Conservation (phyloP, 768 basidiomycete species). For the Cubamyces sp. region DNA sequence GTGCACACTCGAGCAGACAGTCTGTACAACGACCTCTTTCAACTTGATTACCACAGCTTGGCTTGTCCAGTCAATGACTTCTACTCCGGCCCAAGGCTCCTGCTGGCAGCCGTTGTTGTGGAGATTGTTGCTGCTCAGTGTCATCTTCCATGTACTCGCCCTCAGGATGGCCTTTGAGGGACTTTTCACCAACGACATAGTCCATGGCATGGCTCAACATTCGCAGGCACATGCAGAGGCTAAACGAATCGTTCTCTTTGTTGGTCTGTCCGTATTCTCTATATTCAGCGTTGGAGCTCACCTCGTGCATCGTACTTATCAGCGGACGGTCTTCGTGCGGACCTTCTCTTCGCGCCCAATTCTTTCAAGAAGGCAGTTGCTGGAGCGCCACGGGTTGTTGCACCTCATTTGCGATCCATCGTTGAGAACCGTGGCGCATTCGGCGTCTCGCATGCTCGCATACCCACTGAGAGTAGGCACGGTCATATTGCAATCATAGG, state of each 20-base stretch:
- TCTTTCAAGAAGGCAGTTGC: constrained; percentile 55
- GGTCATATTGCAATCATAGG: constrained; percentile 91
- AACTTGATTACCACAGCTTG: no score
- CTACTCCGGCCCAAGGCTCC: no score
- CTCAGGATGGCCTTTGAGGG: constrained; percentile 81
- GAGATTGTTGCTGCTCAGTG: constrained; percentile 60
- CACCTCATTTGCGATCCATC: constrained; percentile 75
- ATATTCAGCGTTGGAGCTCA: neutral
- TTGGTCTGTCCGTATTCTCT: constrained; percentile 51
- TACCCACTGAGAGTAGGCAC: constrained; percentile 87
- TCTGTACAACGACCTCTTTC: no score
- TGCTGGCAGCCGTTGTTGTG: neutral
- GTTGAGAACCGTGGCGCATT: constrained; percentile 70
- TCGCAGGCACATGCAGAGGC: constrained; percentile 52
- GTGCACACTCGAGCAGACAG: no score
- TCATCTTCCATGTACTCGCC: constrained; percentile 75
- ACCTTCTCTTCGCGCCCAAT: constrained; percentile 69
- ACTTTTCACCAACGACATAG: constrained; percentile 84
- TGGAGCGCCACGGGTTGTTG: constrained; percentile 59
- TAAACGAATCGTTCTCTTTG: constrained; percentile 77
- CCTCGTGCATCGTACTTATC: neutral
- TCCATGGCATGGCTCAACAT: constrained; percentile 72
- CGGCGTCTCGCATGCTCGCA: constrained; percentile 83
- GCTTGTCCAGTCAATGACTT: no score
- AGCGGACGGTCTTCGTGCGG: constrained; percentile 87